Evolutionary conservation across 2,329 filamentous ascomycete genomes (phyloP), one percentile per base, ranked within the genome.

Genomic region (Sclerotinia trifoliorum): DNA sequence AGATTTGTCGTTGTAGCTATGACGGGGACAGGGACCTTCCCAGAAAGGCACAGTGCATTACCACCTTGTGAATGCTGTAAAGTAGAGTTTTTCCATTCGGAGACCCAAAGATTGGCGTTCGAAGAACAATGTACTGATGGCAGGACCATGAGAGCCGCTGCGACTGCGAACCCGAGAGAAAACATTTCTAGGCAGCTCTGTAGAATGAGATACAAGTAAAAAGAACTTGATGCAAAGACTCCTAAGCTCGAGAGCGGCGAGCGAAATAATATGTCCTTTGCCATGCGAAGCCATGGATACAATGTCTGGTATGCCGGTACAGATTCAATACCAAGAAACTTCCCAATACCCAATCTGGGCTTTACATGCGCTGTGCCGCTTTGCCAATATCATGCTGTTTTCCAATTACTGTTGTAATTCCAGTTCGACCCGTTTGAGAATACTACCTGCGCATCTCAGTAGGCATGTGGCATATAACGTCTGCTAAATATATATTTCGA

Each of bases 281-380:
- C 5, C 32, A 56, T 35, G 29, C 32, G 19, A 56, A 56, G 54
- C 32, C 24, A 29, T 7, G 15, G n/a, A 21, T 35, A 35, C 49
- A 52, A 2, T 6, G 15, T 26, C 49, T 26, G 17, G 3, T 56
- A n/a, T 39, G 32, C 54, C 54, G n/a, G 54, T 56, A 32, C 32
- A 10, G 54, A 10, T n/a, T 32, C 6, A n/a, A 39, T 39, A 35
- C 54, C 54, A 56, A 56, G 39, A 32, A 56, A 56, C 29, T n/a
- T 56, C 32, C 54, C 17, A 35, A 32, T 32, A 39, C 19, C 19
- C 54, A 56, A 32, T 35, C 17, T 11, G 35, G 19, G 19, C 29
- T 56, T n/a, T 35, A n/a, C 54, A 55, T 29, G 39, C 19, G 54
- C 54, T 35, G 26, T 55, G 26, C 52, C 52, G 52, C 52, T 56